Percentiles rank a stretch among this genome's conserved stretches.
Conservation (phyloP, 176 grass and related monocot species). For the Urochloa ruziziensis region DNA sequence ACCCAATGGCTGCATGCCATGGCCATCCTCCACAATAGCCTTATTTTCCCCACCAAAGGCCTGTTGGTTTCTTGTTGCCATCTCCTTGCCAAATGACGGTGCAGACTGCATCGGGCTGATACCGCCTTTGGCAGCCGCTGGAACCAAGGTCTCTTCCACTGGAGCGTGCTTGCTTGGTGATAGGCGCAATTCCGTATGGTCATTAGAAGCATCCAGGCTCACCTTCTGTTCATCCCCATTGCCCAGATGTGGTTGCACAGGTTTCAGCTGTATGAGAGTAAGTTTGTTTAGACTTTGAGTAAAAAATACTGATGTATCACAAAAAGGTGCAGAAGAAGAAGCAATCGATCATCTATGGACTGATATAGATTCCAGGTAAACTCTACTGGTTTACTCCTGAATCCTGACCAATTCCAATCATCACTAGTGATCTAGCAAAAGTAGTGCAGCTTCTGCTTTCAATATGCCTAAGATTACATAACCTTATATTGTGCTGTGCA, state of each 20-base stretch:
- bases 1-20: not conserved
- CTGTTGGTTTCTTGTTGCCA: not conserved
- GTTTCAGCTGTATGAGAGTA: slow-evolving; percentile 7
- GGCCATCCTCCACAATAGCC: too few species aligned
- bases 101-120: not conserved
- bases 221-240: not conserved
- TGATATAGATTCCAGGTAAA: not conserved
- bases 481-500: not conserved
- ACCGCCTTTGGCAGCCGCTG: not conserved
- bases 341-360: too few species aligned
- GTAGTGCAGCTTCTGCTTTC: not conserved
- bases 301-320: not conserved
- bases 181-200: not conserved
- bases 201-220: too few species aligned
- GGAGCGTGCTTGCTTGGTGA: not conserved
- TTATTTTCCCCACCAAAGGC: not conserved
- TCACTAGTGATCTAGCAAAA: not conserved
- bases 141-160: not conserved
- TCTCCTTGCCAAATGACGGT: not conserved
- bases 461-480: not conserved
- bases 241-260: not conserved
- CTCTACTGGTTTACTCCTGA: not conserved
- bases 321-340: not conserved
- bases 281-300: not conserved
- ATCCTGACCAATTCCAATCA: not conserved